phyloP scores from a whole-genome alignment of 2,329 filamentous ascomycete species.

The Dryadomyces quercivorus region DNA sequence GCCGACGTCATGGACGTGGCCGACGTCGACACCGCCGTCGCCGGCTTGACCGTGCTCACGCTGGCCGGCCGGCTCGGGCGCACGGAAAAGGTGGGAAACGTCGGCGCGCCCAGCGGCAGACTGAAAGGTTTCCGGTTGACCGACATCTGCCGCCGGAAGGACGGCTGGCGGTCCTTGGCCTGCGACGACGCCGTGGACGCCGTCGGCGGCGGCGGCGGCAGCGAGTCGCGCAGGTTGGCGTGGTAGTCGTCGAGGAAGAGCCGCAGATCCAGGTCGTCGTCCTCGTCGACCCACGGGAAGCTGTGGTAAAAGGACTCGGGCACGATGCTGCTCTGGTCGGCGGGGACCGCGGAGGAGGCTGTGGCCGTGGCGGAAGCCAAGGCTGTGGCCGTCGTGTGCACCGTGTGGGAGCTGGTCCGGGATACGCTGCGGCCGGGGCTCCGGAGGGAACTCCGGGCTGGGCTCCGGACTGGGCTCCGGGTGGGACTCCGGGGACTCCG shows the following conservation, averaged over 20 bases:
- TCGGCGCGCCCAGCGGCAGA: conserved; percentile 30
- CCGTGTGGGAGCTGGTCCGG: background rate
- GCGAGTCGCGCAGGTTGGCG: conserved; percentile 40
- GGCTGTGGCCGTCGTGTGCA: background rate
- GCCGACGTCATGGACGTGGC: conserved; percentile 10
- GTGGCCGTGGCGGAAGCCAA: too few relatives aligned
- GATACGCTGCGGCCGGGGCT: background rate
- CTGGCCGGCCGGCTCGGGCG: conserved; percentile 29
- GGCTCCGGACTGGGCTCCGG: background rate
- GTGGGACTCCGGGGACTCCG: background rate
- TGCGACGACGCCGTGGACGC: too few relatives aligned
- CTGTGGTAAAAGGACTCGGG: conserved; percentile 50
- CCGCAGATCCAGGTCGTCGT: conserved; percentile 55
- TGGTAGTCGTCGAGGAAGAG: conserved; percentile 61
- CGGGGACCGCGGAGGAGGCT: background rate
- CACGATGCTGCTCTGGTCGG: conserved; percentile 17
- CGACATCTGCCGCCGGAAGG: conserved; percentile 61
- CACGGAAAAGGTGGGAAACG: background rate
- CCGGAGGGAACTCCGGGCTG: background rate
- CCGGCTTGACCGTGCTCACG: conserved; percentile 22
- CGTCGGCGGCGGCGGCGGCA: conserved; percentile 22
- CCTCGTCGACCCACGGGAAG: conserved; percentile 64
- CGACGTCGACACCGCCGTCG: background rate
- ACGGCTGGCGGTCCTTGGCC: conserved; percentile 37
- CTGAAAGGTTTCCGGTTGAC: conserved; percentile 54